Conservation (phyloP, 1,284 basidiomycete species). For the Stygiomarasmius scandens region DNA sequence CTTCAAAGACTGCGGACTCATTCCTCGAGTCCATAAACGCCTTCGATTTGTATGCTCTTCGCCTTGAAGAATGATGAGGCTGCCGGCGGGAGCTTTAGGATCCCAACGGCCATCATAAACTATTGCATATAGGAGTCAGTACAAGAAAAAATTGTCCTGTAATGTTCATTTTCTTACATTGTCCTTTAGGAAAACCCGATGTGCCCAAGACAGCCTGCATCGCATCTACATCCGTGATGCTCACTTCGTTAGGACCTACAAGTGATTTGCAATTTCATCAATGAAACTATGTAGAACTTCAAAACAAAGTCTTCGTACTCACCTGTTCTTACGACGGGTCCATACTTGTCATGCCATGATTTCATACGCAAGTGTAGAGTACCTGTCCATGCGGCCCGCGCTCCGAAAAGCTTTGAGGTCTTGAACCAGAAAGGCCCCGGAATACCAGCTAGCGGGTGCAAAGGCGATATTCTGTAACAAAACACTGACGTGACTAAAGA, state of each 20-base stretch:
- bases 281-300: not conserved
- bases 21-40: slow-evolving; percentile 54
- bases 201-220: slow-evolving; percentile 41
- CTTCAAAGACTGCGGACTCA: slow-evolving; percentile 47
- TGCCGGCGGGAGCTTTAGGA: slow-evolving; percentile 13
- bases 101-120: slow-evolving; percentile 22
- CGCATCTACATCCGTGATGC: slow-evolving; percentile 38
- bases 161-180: slow-evolving; percentile 35
- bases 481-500: slow-evolving; percentile 25
- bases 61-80: slow-evolving; percentile 24
- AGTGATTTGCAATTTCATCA: not conserved
- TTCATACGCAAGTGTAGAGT: slow-evolving; percentile 37
- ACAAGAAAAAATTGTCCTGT: too few species aligned
- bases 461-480: slow-evolving; percentile 46
- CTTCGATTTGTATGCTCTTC: slow-evolving; percentile 49
- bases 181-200: slow-evolving; percentile 44
- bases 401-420: slow-evolving; percentile 38
- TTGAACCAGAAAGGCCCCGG: slow-evolving; percentile 45
- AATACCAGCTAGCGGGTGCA: slow-evolving; percentile 48
- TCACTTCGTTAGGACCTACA: slow-evolving; percentile 47
- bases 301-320: slow-evolving; percentile 10
- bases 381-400: slow-evolving; percentile 35
- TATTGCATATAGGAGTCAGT: not conserved
- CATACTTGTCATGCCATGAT: slow-evolving; percentile 43
- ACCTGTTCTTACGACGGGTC: slow-evolving; percentile 48